Evolutionary conservation across 192 early-diverging fungal genomes (phyloP).

Genomic region (Backusella macrospora): DNA sequence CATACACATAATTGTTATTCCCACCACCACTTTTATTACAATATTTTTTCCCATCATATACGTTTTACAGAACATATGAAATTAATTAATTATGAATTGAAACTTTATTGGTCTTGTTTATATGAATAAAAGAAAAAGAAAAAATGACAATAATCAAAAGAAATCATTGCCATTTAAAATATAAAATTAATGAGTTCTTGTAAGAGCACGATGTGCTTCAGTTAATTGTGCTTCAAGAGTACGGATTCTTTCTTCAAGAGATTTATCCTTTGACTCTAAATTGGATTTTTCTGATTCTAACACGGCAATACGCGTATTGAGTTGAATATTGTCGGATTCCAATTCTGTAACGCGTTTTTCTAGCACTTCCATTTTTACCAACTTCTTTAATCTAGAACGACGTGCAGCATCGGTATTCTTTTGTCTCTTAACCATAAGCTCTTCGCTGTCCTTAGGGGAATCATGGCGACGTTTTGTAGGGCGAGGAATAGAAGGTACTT

Average conservation of each 20-base stretch:
- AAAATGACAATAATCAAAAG: background rate
- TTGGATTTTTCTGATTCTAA: conserved; percentile 52
- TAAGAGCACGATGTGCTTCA: conserved; percentile 41
- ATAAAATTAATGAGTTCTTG: background rate
- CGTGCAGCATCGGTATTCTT: conserved; percentile 91
- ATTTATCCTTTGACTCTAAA: conserved; percentile 40
- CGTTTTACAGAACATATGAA: background rate
- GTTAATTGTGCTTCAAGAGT: conserved; percentile 43
- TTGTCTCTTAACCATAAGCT: conserved; percentile 44
- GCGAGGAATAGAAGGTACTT: conserved; percentile 11
- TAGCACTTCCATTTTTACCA: conserved; percentile 72
- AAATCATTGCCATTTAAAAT: background rate
- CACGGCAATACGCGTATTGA: conserved; percentile 58
- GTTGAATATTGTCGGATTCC: conserved; percentile 70
- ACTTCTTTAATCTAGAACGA: conserved; percentile 82
- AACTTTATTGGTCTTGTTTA: background rate
- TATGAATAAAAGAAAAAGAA: background rate
- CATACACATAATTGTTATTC: background rate
- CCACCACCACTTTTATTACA: background rate
- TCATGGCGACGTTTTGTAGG: conserved; percentile 16
- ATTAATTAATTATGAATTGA: background rate
- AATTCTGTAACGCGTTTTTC: conserved; percentile 74
- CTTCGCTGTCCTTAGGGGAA: conserved; percentile 24
- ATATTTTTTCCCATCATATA: background rate
- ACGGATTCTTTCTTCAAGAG: conserved; percentile 41